Evolutionary conservation across 148 eudicot genomes (phyloP), one percentile per base, ranked within the genome.

Genomic region (Heliamphora exappendiculata): DNA sequence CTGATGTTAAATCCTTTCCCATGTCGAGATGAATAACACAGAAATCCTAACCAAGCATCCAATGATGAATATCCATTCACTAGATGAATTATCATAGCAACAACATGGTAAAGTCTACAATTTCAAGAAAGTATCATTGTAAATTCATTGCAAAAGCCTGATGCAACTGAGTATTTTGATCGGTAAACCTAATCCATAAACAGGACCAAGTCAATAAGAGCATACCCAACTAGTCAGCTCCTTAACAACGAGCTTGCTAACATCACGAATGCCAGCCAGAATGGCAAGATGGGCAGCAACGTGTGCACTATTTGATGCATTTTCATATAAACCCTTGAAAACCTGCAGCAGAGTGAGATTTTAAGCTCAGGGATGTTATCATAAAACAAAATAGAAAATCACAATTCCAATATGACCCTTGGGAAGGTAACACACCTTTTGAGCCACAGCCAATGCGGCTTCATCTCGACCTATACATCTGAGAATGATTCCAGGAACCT

Each of bases 221-320:
- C 81, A 67, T 95, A 95, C 99, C 99, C 99, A 95, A 67, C 90
- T 91, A 79, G 97, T 95, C 67, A 95, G 86, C 81, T 93, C 94
- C 83, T 92, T 95, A 57, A 88, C 93, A 13, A 92, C 88, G 67
- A 87, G 91, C 90, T 95, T 92, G 88, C 96, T 89, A 67, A 93
- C 94, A 89, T 95, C 99, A 86, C 96, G 93, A 76, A 95, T 88
- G 59, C 89, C 88, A 74, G 90, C 84, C 80, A 95, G 79, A 77
- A 92, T 88, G 36, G 92, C 89, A 73, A 96, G 89, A 90, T 89
- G 92, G 74, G 98, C 98, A 70, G 84, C 75, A 66, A 93, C 87
- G 78, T 88, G 90, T 37, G 83, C 84, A 80, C 80, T 80, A 66
- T 81, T 91, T 60, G 92, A 84, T 74, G 92, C 87, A 82, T 86